Conservation (phyloP, 73 alveolate genomes). For the Tetrahymena thermophila region DNA sequence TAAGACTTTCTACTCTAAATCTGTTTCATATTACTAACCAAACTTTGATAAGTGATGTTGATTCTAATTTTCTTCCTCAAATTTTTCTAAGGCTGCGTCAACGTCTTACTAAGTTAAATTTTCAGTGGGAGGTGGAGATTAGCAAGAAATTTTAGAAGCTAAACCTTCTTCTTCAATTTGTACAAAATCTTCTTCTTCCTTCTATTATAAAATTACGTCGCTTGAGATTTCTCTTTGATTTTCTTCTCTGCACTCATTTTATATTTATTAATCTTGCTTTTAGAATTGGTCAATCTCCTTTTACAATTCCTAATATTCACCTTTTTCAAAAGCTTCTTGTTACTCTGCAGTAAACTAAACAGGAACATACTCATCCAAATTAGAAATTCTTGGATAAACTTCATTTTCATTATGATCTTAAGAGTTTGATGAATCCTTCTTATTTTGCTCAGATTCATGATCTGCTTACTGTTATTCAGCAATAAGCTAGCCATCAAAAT, state of each 20-base stretch:
- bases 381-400: neutral
- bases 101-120: neutral
- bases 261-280: neutral
- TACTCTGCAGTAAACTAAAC: neutral
- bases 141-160: neutral
- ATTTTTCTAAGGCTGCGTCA: neutral
- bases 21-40: neutral
- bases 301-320: neutral
- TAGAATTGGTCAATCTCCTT: neutral
- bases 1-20: neutral
- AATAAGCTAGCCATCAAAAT: neutral
- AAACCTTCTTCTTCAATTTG: neutral
- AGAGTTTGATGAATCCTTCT: neutral
- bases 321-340: neutral
- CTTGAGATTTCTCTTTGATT: neutral
- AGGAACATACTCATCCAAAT: neutral
- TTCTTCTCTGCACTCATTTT: neutral
- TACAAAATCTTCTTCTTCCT: neutral
- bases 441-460: neutral
- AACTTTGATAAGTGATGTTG: neutral
- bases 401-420: neutral
- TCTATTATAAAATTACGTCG: neutral
- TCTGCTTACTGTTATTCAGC: neutral
- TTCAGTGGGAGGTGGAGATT: neutral
- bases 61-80: neutral